Conservation (phyloP, 2,329 filamentous ascomycete genomes). For the Aureobasidium sp. region DNA sequence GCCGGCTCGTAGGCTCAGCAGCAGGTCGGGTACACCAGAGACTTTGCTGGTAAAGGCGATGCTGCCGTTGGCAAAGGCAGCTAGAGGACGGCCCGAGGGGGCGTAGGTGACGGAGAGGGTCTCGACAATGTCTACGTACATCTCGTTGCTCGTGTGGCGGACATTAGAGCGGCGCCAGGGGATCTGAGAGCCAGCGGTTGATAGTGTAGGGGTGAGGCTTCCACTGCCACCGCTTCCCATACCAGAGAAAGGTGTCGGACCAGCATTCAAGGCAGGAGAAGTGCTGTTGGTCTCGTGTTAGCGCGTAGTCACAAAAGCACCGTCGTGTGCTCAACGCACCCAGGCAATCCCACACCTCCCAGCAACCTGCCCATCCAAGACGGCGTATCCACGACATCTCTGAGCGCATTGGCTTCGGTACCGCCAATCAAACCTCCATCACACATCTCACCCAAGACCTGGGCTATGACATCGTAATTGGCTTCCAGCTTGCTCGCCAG, state of each 20-base stretch:
- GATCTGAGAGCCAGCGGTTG: slow-evolving; percentile 41
- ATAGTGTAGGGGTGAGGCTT: slow-evolving; percentile 20
- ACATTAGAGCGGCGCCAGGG: slow-evolving; percentile 91
- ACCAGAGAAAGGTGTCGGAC: background rate
- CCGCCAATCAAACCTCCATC: slow-evolving; percentile 83
- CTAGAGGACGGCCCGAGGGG: slow-evolving; percentile 77
- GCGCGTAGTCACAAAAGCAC: background rate
- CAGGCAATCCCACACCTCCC: slow-evolving; percentile 75
- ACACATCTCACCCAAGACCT: slow-evolving; percentile 91
- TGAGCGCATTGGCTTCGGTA: slow-evolving; percentile 85
- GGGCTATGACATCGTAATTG: slow-evolving; percentile 88
- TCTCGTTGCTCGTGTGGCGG: slow-evolving; percentile 89
- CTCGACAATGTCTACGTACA: slow-evolving; percentile 94
- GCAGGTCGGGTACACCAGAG: slow-evolving; percentile 85
- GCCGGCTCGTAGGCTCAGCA: slow-evolving; percentile 62
- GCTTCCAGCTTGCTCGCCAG: slow-evolving; percentile 77
- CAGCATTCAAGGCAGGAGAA: slow-evolving; percentile 5
- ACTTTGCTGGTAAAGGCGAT: slow-evolving; percentile 94
- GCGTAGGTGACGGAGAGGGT: slow-evolving; percentile 79
- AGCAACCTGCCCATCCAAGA: slow-evolving; percentile 83
- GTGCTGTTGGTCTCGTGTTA: background rate
- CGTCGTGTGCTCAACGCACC: slow-evolving; percentile 22
- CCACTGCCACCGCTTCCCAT: background rate
- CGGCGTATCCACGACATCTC: slow-evolving; percentile 86
- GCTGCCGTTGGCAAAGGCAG: slow-evolving; percentile 81